Percentiles rank a stretch among this genome's conserved stretches.
Evolutionary conservation across 768 basidiomycete species (phyloP).

Genomic region (Tephrocybe rancida): DNA sequence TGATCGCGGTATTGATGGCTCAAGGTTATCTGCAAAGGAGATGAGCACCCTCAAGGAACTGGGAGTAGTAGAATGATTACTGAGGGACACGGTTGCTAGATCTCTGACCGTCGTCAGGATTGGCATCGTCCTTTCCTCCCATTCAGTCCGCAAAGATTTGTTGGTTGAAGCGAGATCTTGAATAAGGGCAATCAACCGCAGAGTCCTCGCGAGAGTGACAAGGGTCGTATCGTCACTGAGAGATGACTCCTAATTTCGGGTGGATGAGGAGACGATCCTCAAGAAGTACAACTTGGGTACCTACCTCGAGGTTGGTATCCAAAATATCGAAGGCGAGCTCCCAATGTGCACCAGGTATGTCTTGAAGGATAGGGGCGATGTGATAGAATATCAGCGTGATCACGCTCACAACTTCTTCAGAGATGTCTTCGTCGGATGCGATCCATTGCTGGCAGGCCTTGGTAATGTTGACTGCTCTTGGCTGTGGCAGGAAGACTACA

Average conservation of each 20-base stretch:
- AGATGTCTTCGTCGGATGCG: slow-evolving; percentile 57
- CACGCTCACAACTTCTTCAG: slow-evolving; percentile 77
- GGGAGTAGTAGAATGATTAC: slow-evolving; percentile 32
- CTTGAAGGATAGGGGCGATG: slow-evolving; percentile 87
- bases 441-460: slow-evolving; percentile 89
- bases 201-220: slow-evolving; percentile 66
- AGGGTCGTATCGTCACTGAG: slow-evolving; percentile 60
- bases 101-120: slow-evolving; percentile 64
- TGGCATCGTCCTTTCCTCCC: slow-evolving; percentile 57
- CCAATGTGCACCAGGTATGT: slow-evolving; percentile 88
- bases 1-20: slow-evolving; percentile 58
- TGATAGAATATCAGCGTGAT: slow-evolving; percentile 75
- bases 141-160: slow-evolving; percentile 67
- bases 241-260: slow-evolving; percentile 52
- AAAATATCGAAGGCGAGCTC: slow-evolving; percentile 88
- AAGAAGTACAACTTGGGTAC: background rate
- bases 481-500: slow-evolving; percentile 81
- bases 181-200: slow-evolving; percentile 66
- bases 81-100: slow-evolving; percentile 53
- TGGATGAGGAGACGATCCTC: background rate
- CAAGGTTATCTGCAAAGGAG: slow-evolving; percentile 23
- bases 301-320: slow-evolving; percentile 88
- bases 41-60: background rate
- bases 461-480: slow-evolving; percentile 83
- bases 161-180: slow-evolving; percentile 75